Base-by-base conservation (phyloP, 768 basidiomycete species). In the Podaxis pistillaris region DNA sequence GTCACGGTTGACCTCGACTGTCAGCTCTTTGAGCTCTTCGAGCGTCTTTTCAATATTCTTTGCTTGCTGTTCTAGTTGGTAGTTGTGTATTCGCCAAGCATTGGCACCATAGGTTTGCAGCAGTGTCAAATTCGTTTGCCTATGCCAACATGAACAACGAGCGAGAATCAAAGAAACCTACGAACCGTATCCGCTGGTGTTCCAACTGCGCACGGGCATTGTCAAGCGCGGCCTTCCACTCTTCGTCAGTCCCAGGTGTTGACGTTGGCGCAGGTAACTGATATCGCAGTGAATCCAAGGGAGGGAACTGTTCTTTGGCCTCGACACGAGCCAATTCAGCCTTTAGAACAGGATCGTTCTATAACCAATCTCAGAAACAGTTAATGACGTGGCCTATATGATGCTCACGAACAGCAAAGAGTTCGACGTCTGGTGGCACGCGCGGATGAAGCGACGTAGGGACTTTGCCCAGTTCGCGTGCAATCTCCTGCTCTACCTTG, bases 31-130 rank as follows among this genome's bases (percentile, higher is more conserved):
- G 63, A 95, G 67, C 65, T 90, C 86, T 68, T 93, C 94, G n/a
- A 91, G 73, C 9, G 86, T 78, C 65, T 79, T 81, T 73, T 94
- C 93, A 7, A 85, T 77, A 63, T 86, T 83, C 68, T 88, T 88
- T 7, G 88, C 86, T 37, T 89, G 86, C 26, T 86, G 82, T 72
- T 96, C 94, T 24, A 95, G 76, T 36, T 91, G 80, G 69, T 94
- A 94, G 74, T 98, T 98, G 71, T 93, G 88, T 74, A 95, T 87
- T 64, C 91, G 85, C 91, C 93, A 96, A 12, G 91, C 90, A 78
- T 98, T 98, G 17, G 89, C 77, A 3, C 92, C 96, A 69, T 96
- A 95, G 37, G 86, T 88, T 71, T 94, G 88, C 37, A 96, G 75
- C 33, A 98, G 78, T 2, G 88, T 83, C 56, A 93, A 75, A 77